phyloP scores from a whole-genome alignment of 2,329 filamentous ascomycete species.

The Aspergillus awamori region DNA sequence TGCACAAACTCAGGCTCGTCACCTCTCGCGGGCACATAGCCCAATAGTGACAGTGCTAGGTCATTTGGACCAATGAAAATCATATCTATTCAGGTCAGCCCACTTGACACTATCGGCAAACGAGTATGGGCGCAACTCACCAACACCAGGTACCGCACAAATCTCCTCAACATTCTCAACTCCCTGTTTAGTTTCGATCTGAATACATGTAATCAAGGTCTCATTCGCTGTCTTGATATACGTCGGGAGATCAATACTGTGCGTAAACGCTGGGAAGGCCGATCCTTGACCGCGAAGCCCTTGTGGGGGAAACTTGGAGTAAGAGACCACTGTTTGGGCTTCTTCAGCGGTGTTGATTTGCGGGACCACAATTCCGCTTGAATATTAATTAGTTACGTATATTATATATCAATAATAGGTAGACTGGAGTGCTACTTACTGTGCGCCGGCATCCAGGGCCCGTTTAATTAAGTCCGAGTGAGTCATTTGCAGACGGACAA shows the following conservation, averaged over 20 bases:
- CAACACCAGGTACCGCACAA: conserved; percentile 41
- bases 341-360: conserved; percentile 56
- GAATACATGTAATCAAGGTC: conserved; percentile 38
- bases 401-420: background rate
- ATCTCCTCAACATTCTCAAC: conserved; percentile 48
- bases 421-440: conserved; percentile 15
- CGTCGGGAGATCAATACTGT: conserved; percentile 37
- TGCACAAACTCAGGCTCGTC: background rate
- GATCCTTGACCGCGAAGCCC: conserved; percentile 35
- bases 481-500: conserved; percentile 27
- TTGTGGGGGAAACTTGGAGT: conserved; percentile 34
- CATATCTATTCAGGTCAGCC: background rate
- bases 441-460: conserved; percentile 30
- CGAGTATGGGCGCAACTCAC: conserved; percentile 13
- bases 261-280: conserved; percentile 38
- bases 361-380: conserved; percentile 54
- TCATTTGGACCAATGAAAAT: background rate
- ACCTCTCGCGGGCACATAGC: background rate
- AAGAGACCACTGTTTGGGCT: conserved; percentile 26
- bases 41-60: background rate
- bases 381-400: background rate
- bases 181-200: conserved; percentile 44
- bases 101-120: background rate
- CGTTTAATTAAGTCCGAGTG: conserved; percentile 29
- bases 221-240: conserved; percentile 42